Conservation (phyloP, 108 stramenopile species). For the Pseudonitzschia multiseries region DNA sequence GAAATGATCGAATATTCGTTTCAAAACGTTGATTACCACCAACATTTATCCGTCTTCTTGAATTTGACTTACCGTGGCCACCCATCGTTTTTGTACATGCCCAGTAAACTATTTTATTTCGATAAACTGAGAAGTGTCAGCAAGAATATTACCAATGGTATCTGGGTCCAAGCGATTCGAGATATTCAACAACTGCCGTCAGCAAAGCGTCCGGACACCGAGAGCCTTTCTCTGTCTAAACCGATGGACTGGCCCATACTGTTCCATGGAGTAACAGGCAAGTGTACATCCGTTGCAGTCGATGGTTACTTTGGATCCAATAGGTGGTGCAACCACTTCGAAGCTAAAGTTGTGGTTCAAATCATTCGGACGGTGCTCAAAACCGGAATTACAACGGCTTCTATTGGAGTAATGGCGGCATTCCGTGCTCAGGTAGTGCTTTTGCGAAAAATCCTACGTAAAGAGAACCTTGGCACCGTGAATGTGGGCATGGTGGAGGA, state of each 20-base stretch:
- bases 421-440: conserved; percentile 71
- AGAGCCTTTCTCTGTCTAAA: conserved; percentile 24
- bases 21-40: conserved; percentile 23
- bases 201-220: conserved; percentile 10
- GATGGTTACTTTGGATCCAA: conserved; percentile 56
- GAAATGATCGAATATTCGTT: conserved; percentile 58
- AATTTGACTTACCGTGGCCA: conserved; percentile 65
- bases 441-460: conserved; percentile 56
- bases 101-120: conserved; percentile 65
- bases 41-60: conserved; percentile 50
- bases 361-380: conserved; percentile 42
- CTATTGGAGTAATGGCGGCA: conserved; percentile 72
- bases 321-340: conserved; percentile 60
- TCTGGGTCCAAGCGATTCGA: conserved; percentile 47
- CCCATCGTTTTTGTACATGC: conserved; percentile 62
- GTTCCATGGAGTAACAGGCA: conserved; percentile 58
- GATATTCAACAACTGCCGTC: conserved; percentile 48
- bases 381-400: conserved; percentile 36
- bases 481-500: conserved; percentile 76
- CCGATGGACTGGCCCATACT: conserved; percentile 65
- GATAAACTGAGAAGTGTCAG: conserved; percentile 48
- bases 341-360: conserved; percentile 49
- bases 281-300: conserved; percentile 47
- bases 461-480: conserved; percentile 41
- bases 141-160: background rate